Percentiles rank a stretch among this genome's conserved stretches.
Evolutionary conservation across 768 basidiomycete genomes (phyloP).

Genomic region (Hypholoma fasciculare): DNA sequence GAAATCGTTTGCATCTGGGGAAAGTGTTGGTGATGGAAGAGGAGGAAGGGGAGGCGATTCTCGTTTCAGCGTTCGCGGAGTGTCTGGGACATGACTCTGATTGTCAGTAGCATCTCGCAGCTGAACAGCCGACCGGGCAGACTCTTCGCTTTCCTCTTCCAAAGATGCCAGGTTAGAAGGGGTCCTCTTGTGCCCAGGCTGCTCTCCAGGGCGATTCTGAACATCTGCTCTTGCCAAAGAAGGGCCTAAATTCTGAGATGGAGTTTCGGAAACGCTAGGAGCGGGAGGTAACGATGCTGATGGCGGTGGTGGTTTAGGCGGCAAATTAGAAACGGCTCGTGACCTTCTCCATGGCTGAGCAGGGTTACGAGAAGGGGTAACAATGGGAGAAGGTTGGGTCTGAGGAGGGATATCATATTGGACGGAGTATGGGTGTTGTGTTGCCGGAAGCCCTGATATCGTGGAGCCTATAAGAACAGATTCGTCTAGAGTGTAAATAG

Average conservation of each 20-base stretch:
- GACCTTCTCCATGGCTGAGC: conserved; percentile 41
- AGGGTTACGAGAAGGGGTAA: conserved; percentile 32
- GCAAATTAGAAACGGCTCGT: conserved; percentile 57
- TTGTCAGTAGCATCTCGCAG: conserved; percentile 21
- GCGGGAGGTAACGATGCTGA: conserved; percentile 60
- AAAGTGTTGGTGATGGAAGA: conserved; percentile 47
- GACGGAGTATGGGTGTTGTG: conserved; percentile 55
- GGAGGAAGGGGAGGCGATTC: conserved; percentile 72
- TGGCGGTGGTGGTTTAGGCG: conserved; percentile 68
- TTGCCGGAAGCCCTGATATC: conserved; percentile 31
- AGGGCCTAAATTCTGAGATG: conserved; percentile 26
- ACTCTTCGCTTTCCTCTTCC: conserved; percentile 57
- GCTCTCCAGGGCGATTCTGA: conserved; percentile 34
- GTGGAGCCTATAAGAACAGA: conserved; percentile 28
- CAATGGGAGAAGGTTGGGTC: conserved; percentile 13
- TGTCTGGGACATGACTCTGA: conserved; percentile 36
- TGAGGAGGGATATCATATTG: conserved; percentile 39
- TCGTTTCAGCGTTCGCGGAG: conserved; percentile 40
- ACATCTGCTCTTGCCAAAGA: conserved; percentile 26
- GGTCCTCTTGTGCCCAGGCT: conserved; percentile 33
- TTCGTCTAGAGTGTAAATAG: conserved; percentile 44
- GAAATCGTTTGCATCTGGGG: conserved; percentile 27
- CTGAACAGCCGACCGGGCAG: conserved; percentile 17
- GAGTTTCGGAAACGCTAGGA: conserved; percentile 35
- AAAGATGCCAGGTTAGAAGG: conserved; percentile 63